Percentiles rank a stretch among this genome's conserved stretches.
Conservation (phyloP, 345 rosid genomes). For the Pelargonium nanum region DNA sequence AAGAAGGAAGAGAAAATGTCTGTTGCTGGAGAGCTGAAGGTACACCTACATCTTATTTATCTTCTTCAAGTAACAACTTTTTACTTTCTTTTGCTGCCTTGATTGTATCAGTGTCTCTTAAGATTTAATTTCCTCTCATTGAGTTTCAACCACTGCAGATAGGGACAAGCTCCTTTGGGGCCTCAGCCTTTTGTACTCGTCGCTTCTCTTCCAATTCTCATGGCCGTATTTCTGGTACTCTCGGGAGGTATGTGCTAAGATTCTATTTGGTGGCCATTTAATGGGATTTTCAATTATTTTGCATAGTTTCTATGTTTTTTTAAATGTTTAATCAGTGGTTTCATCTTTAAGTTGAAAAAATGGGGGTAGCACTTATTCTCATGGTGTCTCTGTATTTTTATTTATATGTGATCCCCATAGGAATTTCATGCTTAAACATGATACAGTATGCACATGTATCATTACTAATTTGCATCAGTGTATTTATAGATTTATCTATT, state of each 20-base stretch:
- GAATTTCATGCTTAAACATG: too few relatives aligned
- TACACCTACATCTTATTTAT: slow-evolving; percentile 15
- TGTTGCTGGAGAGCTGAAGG: slow-evolving; percentile 73
- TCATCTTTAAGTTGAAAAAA: background rate
- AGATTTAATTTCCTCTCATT: background rate
- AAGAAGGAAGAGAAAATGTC: slow-evolving; percentile 68
- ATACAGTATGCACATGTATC: background rate
- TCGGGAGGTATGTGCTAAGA: slow-evolving; percentile 52
- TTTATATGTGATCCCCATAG: background rate
- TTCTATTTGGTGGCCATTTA: slow-evolving; percentile 3
- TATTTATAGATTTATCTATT: background rate
- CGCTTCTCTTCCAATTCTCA: slow-evolving; percentile 73
- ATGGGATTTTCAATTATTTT: too few relatives aligned
- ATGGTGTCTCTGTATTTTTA: background rate
- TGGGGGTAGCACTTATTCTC: background rate
- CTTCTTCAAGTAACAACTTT: background rate
- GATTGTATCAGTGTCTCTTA: background rate
- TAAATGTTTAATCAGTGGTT: too few relatives aligned
- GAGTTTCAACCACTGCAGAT: slow-evolving; percentile 32
- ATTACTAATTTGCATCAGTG: background rate
- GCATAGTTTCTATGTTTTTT: too few relatives aligned
- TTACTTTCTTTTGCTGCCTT: background rate
- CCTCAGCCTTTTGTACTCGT: slow-evolving; percentile 63
- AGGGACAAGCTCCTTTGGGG: slow-evolving; percentile 64
- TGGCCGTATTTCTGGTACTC: slow-evolving; percentile 64